A percentile compares a stretch with the other conserved stretches of the same genome.
These are phyloP conservation scores for Dactylellina cionopaga DNA, from an alignment of 2,329 filamentous ascomycete genomes.

Conservation along the genomic window DNA sequence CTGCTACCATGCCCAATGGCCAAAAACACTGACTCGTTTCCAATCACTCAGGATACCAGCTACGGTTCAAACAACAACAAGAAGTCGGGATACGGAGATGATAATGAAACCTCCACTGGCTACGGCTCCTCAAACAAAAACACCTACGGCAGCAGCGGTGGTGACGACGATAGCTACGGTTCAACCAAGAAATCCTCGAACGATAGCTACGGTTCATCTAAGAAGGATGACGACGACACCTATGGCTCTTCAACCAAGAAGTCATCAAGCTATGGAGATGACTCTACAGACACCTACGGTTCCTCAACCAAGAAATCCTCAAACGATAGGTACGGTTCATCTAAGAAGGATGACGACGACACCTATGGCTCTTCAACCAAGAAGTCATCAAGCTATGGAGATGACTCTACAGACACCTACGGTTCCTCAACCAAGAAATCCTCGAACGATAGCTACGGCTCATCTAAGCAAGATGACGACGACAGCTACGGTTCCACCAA, in stretches of 20 bases:
- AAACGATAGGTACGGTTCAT: slow-evolving; percentile 23
- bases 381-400: not conserved
- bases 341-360: slow-evolving; percentile 34
- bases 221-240: slow-evolving; percentile 39
- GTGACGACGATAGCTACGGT: not conserved
- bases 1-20: not conserved
- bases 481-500: not conserved
- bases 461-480: not conserved
- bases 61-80: slow-evolving; percentile 53
- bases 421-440: slow-evolving; percentile 23
- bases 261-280: slow-evolving; percentile 3
- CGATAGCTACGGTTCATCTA: not conserved
- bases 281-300: slow-evolving; percentile 12
- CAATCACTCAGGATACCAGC: slow-evolving; percentile 26
- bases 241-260: slow-evolving; percentile 23
- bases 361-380: slow-evolving; percentile 4
- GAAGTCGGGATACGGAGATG: not conserved
- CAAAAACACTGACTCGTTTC: not conserved
- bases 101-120: slow-evolving; percentile 8
- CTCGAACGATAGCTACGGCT: not conserved
- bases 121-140: slow-evolving; percentile 30
- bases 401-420: slow-evolving; percentile 9
- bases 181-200: slow-evolving; percentile 2
- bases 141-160: not conserved
- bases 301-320: slow-evolving; percentile 57